Evolutionary conservation across 129 eudicot species (phyloP), one percentile per base, ranked within the genome.

Genomic region (Pulicaria dysenterica): DNA sequence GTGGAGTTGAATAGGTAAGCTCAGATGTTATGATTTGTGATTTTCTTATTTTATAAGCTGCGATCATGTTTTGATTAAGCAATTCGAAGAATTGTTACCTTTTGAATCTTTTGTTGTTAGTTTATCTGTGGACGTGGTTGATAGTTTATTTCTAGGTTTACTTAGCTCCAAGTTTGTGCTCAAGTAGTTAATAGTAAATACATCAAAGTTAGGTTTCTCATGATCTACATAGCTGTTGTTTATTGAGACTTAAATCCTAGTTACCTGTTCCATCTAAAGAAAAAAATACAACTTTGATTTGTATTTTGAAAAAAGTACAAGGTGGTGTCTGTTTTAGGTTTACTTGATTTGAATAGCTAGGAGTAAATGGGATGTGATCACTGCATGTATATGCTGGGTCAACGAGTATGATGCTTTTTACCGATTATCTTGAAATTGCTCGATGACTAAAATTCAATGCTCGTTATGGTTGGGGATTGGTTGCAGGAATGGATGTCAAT

Each of bases 401-500:
- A 42, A 64, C 24, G 40, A 51, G 65, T 34, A 24, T 53, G 38
- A 44, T n/a, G n/a, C n/a, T 67, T 36, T 4, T 64, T 59, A 50
- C 48, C 2, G 70, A 48, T 40, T 68, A 36, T 31, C 45, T 68
- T 47, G 54, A 63, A 40, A 15, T 64, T 5, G 5, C 42, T 61
- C 7, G n/a, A 12, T 55, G 34, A 37, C 17, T 75, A 54, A 31
- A 46, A 8, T 46, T 58, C 45, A 76, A 47, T 57, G 46, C 8
- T 45, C 62, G 56, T 72, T 50, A 60, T 72, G 47, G 12, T 66
- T 66, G 61, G 44, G 70, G 17, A 48, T 66, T 59, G 63, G 69
- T 76, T 48, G 56, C 63, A 58, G 80, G 31, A 49, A 87, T 90
- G 98, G 97, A 84, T 49, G 81, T 69, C 60, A 90, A 90, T 31